Evolutionary conservation across 768 basidiomycete genomes (phyloP).

Genomic region (Phylloporus sp.): DNA sequence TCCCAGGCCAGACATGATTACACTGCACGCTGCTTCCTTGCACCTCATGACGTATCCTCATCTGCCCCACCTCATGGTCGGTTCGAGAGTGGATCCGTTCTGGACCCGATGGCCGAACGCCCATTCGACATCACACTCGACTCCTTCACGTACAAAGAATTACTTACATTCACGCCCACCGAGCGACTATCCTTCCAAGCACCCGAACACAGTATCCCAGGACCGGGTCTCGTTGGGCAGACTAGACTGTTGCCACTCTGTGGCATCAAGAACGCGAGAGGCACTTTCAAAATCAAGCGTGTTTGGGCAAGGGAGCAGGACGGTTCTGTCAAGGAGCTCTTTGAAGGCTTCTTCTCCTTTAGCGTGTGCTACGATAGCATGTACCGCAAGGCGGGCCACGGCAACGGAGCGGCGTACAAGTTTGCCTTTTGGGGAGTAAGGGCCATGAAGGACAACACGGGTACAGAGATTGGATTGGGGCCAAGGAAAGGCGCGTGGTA

Average conservation of each 20-base stretch:
- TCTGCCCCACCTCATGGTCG: slow-evolving; percentile 19
- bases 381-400: slow-evolving; percentile 36
- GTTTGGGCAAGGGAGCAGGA: slow-evolving; percentile 29
- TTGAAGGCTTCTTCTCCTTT: slow-evolving; percentile 39
- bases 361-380: slow-evolving; percentile 31
- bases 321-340: slow-evolving; percentile 30
- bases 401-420: slow-evolving; percentile 27
- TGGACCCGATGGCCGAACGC: slow-evolving; percentile 35
- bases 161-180: slow-evolving; percentile 26
- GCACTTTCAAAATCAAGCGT: slow-evolving; percentile 34
- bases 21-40: slow-evolving; percentile 32
- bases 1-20: slow-evolving; percentile 38
- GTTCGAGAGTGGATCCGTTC: slow-evolving; percentile 23
- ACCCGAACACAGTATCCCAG: slow-evolving; percentile 18
- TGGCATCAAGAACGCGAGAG: slow-evolving; percentile 33
- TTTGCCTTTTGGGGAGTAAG: slow-evolving; percentile 39
- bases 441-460: slow-evolving; percentile 31
- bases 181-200: slow-evolving; percentile 26
- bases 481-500: slow-evolving; percentile 18
- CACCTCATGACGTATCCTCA: slow-evolving; percentile 3
- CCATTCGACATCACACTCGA: slow-evolving; percentile 32
- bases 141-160: slow-evolving; percentile 22
- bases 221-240: slow-evolving; percentile 29
- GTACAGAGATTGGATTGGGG: slow-evolving; percentile 34
- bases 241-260: slow-evolving; percentile 23